Percentiles rank a stretch among this genome's conserved stretches.
phyloP scores from a whole-genome alignment of 495 filamentous ascomycete genomes.

The Rhizodiscina lignyota region DNA sequence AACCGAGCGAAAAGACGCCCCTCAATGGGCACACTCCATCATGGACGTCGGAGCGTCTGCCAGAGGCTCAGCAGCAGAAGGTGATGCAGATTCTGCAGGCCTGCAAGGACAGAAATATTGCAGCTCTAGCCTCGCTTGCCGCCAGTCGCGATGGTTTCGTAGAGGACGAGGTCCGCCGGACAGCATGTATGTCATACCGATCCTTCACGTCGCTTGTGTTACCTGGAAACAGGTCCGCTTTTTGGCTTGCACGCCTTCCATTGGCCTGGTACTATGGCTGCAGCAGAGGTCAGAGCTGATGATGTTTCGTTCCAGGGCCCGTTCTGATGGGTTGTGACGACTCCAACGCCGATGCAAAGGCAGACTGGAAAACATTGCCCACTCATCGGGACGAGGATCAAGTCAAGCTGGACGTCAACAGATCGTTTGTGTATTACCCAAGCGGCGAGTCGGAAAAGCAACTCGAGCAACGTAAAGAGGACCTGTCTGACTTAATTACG shows the following conservation, averaged over 20 bases:
- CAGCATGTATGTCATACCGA: slow-evolving; percentile 66
- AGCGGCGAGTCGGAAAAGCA: slow-evolving; percentile 48
- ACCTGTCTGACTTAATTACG: slow-evolving; percentile 60
- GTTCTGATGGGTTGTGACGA: no score
- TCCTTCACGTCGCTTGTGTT: no score
- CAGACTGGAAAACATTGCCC: slow-evolving; percentile 38
- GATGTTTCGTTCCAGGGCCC: no score
- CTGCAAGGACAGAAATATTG: slow-evolving; percentile 46
- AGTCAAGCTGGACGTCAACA: slow-evolving; percentile 77
- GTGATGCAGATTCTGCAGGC: slow-evolving; percentile 42
- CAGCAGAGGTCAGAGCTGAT: no score
- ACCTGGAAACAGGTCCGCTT: no score
- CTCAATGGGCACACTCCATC: no score
- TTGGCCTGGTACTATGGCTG: no score
- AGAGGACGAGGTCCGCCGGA: slow-evolving; percentile 59
- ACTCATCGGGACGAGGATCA: slow-evolving; percentile 74
- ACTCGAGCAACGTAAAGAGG: slow-evolving; percentile 44
- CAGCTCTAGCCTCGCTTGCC: slow-evolving; percentile 46
- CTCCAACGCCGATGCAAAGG: no score
- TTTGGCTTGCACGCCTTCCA: no score
- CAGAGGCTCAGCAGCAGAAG: slow-evolving; percentile 14
- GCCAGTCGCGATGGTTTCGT: slow-evolving; percentile 61
- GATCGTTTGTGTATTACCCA: slow-evolving; percentile 96
- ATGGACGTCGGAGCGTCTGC: no score
- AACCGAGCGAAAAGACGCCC: no score